A percentile compares a stretch with the other conserved stretches of the same genome.
Evolutionary conservation across 2,329 filamentous ascomycete genomes (phyloP).

Genomic region (Orbilia ellipsospora): DNA sequence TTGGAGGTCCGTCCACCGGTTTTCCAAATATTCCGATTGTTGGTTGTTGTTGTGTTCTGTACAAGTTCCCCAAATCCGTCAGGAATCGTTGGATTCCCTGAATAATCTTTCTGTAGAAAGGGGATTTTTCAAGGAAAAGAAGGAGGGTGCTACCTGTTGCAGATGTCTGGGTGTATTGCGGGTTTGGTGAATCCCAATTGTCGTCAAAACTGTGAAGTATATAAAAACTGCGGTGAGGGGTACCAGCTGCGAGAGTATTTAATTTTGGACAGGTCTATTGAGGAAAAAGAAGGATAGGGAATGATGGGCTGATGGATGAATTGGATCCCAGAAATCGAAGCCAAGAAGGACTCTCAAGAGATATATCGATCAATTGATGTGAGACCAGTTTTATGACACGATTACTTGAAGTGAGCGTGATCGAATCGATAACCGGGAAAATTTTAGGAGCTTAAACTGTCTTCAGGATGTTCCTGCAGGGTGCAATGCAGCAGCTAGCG

Average conservation of each 20-base stretch:
- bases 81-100: background rate
- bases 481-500: background rate
- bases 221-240: too few species aligned
- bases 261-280: too few species aligned
- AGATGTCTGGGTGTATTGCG: too few species aligned
- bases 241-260: too few species aligned
- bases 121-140: too few species aligned
- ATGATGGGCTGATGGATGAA: too few species aligned
- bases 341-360: slow-evolving; percentile 2
- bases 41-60: background rate
- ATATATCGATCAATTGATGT: background rate
- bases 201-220: too few species aligned
- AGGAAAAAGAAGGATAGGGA: too few species aligned
- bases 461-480: slow-evolving; percentile 12
- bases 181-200: too few species aligned
- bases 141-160: too few species aligned
- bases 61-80: background rate
- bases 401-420: slow-evolving; percentile 20
- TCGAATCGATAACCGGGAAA: background rate
- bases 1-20: background rate
- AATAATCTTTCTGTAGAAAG: too few species aligned
- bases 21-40: background rate
- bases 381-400: slow-evolving; percentile 29
- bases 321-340: background rate
- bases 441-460: too few species aligned